A percentile compares a stretch with the other conserved stretches of the same genome.
phyloP scores from a whole-genome alignment of 2,329 filamentous ascomycete genomes.

The Verruconis gallopava region DNA sequence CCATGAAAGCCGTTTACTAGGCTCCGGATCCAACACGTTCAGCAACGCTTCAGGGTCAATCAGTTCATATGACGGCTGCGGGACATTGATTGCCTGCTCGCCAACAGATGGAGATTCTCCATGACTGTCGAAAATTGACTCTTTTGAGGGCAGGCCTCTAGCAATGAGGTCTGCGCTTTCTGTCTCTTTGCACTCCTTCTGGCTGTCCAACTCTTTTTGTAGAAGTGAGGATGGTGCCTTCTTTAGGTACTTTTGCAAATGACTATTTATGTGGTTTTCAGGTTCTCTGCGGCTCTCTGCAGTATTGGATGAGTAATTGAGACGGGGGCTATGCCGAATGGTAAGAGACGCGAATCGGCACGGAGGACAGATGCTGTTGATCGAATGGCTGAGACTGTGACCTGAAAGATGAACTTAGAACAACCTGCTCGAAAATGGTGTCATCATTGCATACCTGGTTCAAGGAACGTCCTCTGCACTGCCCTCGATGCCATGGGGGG shows the following conservation, averaged over 20 bases:
- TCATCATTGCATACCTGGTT: conserved; percentile 8
- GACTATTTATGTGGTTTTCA: neutral
- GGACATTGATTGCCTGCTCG: neutral
- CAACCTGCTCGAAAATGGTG: too few species aligned
- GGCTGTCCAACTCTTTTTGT: too few species aligned
- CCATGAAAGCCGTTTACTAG: conserved; percentile 57
- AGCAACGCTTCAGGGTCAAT: conserved; percentile 44
- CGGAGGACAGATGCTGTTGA: neutral
- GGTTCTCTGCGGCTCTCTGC: neutral
- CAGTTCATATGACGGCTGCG: conserved; percentile 5
- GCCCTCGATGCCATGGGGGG: conserved; percentile 3
- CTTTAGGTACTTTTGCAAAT: neutral
- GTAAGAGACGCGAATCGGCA: neutral
- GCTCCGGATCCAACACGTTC: conserved; percentile 60
- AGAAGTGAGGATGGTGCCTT: neutral
- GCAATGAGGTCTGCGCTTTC: neutral
- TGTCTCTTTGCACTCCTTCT: neutral
- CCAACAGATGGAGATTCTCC: conserved; percentile 3
- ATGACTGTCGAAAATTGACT: conserved; percentile 40
- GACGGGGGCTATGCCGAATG: neutral
- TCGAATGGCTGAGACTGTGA: too few species aligned
- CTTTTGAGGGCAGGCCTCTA: conserved; percentile 26
- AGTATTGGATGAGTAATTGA: too few species aligned
- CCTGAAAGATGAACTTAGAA: too few species aligned
- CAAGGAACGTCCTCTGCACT: conserved; percentile 4